phyloP scores from a whole-genome alignment of 1,284 basidiomycete species.

The Apiotrichum montevideense region DNA sequence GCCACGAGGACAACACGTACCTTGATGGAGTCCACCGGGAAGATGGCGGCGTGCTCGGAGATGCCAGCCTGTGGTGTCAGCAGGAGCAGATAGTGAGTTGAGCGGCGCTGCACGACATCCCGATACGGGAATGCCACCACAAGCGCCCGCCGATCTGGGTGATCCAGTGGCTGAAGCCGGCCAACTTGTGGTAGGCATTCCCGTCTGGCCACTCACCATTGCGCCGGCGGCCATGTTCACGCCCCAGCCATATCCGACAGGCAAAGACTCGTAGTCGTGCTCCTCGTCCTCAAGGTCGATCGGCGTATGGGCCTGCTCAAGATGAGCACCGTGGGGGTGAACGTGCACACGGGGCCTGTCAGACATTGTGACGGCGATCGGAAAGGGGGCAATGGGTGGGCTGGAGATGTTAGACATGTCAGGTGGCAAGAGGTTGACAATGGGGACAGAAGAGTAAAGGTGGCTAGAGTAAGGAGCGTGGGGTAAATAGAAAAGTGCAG shows the following conservation, averaged over 20 bases:
- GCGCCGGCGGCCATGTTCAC: conserved; percentile 98
- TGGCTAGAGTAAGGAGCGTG: background rate
- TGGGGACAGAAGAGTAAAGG: background rate
- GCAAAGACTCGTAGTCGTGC: conserved; percentile 47
- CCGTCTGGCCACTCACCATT: conserved; percentile 57
- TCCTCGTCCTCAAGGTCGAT: conserved; percentile 36
- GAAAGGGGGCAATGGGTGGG: background rate
- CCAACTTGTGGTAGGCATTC: no score
- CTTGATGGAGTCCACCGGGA: conserved; percentile 96
- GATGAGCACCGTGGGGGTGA: conserved; percentile 17
- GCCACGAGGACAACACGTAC: conserved; percentile 50
- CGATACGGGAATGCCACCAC: no score
- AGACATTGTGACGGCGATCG: conserved; percentile 4
- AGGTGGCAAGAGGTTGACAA: no score
- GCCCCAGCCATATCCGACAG: conserved; percentile 46
- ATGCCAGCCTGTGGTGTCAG: conserved; percentile 72
- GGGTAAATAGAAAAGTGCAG: background rate
- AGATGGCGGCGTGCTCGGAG: conserved; percentile 98
- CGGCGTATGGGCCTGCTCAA: conserved; percentile 11
- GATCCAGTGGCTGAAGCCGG: background rate
- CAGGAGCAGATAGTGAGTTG: no score
- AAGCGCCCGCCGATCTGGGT: no score
- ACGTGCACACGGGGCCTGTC: conserved; percentile 20
- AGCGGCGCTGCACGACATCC: no score
- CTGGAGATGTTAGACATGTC: background rate